Percentiles rank a stretch among this genome's conserved stretches.
Evolutionary conservation across 83 land plant genomes (phyloP).

Genomic region (Isoetes engelmannii): DNA sequence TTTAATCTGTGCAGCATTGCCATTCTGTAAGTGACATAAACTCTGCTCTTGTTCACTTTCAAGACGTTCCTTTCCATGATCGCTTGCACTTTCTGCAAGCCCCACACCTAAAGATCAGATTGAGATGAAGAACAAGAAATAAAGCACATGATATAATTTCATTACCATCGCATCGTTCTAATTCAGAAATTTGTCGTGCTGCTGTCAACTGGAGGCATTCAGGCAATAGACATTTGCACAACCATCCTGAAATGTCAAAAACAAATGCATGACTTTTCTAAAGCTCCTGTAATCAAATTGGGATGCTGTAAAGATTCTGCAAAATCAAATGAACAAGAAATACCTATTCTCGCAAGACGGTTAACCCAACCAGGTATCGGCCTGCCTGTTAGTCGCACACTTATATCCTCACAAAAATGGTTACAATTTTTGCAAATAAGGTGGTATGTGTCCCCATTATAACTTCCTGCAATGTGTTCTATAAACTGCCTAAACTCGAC

Average conservation of each 20-base stretch:
- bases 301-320: not conserved
- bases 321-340: not conserved
- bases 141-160: too few species aligned
- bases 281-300: not conserved
- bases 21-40: too few species aligned
- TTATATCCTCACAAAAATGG: constrained; percentile 41
- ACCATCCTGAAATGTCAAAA: constrained; percentile 44
- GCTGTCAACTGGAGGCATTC: constrained; percentile 50
- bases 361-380: constrained; percentile 44
- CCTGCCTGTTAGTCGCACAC: constrained; percentile 24
- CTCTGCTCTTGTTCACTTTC: too few species aligned
- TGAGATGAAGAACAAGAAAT: too few species aligned
- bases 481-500: constrained; percentile 29
- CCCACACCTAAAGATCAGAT: too few species aligned
- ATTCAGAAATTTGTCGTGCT: constrained; percentile 46
- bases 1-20: too few species aligned
- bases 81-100: too few species aligned
- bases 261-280: too few species aligned
- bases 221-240: constrained; percentile 62
- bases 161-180: too few species aligned
- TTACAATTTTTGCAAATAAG: constrained; percentile 43
- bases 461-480: constrained; percentile 26
- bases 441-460: constrained; percentile 43
- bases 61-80: too few species aligned
- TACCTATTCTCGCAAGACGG: constrained; percentile 40